phyloP scores from a whole-genome alignment of 2,329 filamentous ascomycete species.

The Fusarium aywerte region DNA sequence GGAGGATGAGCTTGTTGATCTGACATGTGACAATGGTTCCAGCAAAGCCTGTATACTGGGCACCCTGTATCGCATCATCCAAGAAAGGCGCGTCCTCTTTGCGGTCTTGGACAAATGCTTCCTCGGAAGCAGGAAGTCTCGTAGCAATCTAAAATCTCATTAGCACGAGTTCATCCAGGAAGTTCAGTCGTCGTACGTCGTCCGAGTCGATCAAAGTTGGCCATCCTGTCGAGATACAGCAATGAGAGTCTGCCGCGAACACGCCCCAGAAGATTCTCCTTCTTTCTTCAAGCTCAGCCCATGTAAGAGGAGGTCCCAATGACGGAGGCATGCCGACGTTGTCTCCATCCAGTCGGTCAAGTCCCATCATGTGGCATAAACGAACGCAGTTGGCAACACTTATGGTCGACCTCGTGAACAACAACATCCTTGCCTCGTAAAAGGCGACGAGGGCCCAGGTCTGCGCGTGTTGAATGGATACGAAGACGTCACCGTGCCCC shows the following conservation, averaged over 20 bases:
- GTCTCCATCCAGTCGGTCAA: conserved; percentile 78
- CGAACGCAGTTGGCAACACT: conserved; percentile 78
- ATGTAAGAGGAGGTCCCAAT: conserved; percentile 77
- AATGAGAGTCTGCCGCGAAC: conserved; percentile 85
- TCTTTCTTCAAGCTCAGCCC: conserved; percentile 81
- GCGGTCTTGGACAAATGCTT: conserved; percentile 75
- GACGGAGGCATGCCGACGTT: conserved; percentile 77
- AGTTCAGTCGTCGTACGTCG: conserved; percentile 60
- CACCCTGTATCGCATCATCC: conserved; percentile 70
- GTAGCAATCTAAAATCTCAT: conserved; percentile 69
- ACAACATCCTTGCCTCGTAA: conserved; percentile 86
- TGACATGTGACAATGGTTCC: conserved; percentile 78
- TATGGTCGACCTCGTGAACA: conserved; percentile 87
- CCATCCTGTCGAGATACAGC: conserved; percentile 91
- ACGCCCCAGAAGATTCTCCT: conserved; percentile 87
- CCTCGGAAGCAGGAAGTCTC: conserved; percentile 81
- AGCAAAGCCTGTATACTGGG: conserved; percentile 75
- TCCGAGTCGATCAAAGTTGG: conserved; percentile 80
- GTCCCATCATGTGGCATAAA: conserved; percentile 83
- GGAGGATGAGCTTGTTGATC: conserved; percentile 83
- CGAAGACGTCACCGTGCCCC: conserved; percentile 81
- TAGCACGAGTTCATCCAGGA: background rate
- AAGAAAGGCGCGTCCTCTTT: conserved; percentile 72
- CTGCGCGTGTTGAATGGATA: conserved; percentile 83
- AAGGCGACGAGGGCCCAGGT: conserved; percentile 78